Base-by-base conservation (phyloP, 352 stramenopile species). In the Sclerospora graminicola region DNA sequence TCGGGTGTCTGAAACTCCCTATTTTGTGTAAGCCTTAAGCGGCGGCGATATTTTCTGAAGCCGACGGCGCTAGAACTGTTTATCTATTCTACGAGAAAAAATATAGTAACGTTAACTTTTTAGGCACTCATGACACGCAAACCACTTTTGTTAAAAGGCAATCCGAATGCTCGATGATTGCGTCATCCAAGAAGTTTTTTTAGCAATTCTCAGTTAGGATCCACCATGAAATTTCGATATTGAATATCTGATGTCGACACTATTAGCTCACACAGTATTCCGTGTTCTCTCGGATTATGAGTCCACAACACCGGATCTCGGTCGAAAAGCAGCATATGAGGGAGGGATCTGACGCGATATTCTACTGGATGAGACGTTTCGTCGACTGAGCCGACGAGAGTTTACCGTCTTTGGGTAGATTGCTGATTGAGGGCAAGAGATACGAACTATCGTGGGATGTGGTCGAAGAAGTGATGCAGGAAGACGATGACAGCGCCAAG, bases 301-400 rank as follows among this genome's bases (percentile, higher is more conserved):
- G 20, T 92, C 76, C 1, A n/a, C 52, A 14, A 61, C 43, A 11
- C 50, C 93, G 11, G 81, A 93, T 42, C 53, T 92, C 18, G 56
- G 66, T 23, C 53, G 71, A 28, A 76, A 63, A 2, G 68, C 80
- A 7, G 81, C 89, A 7, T 99, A 95, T 60, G n/a, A n/a, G n/a
- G n/a, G n/a, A 83, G 97, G 36, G 95, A 99, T 66, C 60, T 99
- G 13, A 82, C 67, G n/a, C n/a, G n/a, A n/a, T n/a, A n/a, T n/a
- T n/a, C n/a, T n/a, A n/a, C n/a, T n/a, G n/a, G n/a, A n/a, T n/a
- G n/a, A n/a, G n/a, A n/a, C n/a, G n/a, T n/a, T n/a, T n/a, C n/a
- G n/a, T n/a, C n/a, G n/a, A n/a, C n/a, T n/a, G n/a, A n/a, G n/a
- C n/a, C n/a, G n/a, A n/a, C n/a, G n/a, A n/a, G n/a, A n/a, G n/a